These are phyloP conservation scores for Exophiala oligosperma DNA, from an alignment of 2,329 filamentous ascomycete species.

Conservation along the genomic window DNA sequence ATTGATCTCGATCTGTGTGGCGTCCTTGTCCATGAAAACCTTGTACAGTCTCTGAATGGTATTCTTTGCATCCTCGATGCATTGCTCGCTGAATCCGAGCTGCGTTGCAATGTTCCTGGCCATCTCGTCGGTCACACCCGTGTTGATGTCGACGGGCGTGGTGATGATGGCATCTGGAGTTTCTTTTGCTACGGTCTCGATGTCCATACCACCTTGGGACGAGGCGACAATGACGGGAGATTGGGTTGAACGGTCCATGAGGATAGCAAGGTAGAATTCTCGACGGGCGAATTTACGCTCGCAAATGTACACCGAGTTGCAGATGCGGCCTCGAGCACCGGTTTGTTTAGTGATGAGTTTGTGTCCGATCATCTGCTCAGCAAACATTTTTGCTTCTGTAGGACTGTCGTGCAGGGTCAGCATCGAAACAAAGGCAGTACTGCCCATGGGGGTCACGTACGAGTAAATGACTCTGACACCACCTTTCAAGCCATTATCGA, in stretches of 20 bases:
- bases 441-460: conserved; percentile 42
- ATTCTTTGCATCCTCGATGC: conserved; percentile 90
- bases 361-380: conserved; percentile 99
- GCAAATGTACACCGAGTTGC: conserved; percentile 97
- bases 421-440: neutral
- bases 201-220: conserved; percentile 98
- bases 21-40: conserved; percentile 97
- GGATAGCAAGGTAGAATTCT: conserved; percentile 97
- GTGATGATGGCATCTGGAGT: conserved; percentile 93
- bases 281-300: conserved; percentile 99
- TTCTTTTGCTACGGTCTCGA: conserved; percentile 98
- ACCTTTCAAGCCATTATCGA: conserved; percentile 98
- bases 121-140: conserved; percentile 92
- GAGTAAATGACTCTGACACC: conserved; percentile 99
- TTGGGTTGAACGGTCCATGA: conserved; percentile 95
- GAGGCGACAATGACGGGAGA: conserved; percentile 94
- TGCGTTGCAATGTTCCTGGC: conserved; percentile 85
- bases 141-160: conserved; percentile 89
- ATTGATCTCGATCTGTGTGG: conserved; percentile 99
- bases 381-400: conserved; percentile 93
- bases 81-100: conserved; percentile 97
- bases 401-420: conserved; percentile 52
- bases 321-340: conserved; percentile 86
- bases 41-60: conserved; percentile 99
- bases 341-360: conserved; percentile 99